Conservation (phyloP, 352 stramenopile species). For the Phytopythium montanum region DNA sequence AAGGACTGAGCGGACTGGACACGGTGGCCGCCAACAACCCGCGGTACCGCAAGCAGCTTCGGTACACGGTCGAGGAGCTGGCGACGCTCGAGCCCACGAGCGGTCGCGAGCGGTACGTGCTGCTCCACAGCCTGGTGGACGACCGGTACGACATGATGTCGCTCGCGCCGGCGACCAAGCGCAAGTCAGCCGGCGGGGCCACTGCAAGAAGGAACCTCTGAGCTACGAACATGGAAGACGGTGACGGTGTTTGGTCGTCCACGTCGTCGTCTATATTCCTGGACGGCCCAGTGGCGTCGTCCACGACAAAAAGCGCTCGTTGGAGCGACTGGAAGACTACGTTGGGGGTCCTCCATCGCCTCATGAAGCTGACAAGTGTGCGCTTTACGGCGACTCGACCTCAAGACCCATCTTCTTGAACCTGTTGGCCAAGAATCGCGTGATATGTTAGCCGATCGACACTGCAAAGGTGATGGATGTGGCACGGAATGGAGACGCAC, state of each 20-base stretch:
- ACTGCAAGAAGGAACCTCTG: slow-evolving; percentile 5
- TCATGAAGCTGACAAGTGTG: background rate
- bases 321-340: background rate
- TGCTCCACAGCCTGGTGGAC: slow-evolving; percentile 81
- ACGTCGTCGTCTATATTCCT: slow-evolving; percentile 6
- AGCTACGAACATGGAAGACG: background rate
- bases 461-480: background rate
- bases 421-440: slow-evolving; percentile 19
- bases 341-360: background rate
- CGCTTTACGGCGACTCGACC: slow-evolving; percentile 40
- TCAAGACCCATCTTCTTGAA: slow-evolving; percentile 71
- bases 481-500: slow-evolving; percentile 33
- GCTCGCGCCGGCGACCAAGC: slow-evolving; percentile 45
- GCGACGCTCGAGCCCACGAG: slow-evolving; percentile 45
- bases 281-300: background rate
- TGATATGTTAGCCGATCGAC: background rate
- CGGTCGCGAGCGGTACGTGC: slow-evolving; percentile 70
- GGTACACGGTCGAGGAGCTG: slow-evolving; percentile 77
- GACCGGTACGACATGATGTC: slow-evolving; percentile 88
- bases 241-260: background rate
- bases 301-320: background rate
- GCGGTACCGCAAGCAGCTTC: slow-evolving; percentile 79
- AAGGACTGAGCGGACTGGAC: slow-evolving; percentile 52
- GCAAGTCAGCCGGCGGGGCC: slow-evolving; percentile 19
- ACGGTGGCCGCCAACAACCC: slow-evolving; percentile 49